A percentile compares a stretch with the other conserved stretches of the same genome.
Conservation (phyloP, 345 rosid species). For the Syzygium aromaticum region DNA sequence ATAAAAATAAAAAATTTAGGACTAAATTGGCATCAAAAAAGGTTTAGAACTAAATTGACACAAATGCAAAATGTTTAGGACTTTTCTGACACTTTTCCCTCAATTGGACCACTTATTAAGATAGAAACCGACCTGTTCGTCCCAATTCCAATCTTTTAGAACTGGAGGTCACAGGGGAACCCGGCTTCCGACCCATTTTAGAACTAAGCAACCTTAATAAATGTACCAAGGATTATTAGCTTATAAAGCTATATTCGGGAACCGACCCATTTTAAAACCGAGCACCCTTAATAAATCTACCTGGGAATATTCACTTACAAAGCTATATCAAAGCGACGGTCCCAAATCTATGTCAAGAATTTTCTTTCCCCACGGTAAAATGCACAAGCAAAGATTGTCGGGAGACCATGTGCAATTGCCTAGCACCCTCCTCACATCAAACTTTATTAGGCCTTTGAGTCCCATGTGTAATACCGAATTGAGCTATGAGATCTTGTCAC, state of each 20-base stretch:
- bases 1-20: no score
- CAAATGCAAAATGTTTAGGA: no score
- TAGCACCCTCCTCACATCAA: background rate
- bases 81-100: no score
- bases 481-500: background rate
- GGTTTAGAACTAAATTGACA: no score
- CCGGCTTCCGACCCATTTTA: background rate
- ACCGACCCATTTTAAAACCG: background rate
- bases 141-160: background rate
- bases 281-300: background rate
- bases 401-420: background rate
- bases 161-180: background rate
- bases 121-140: no score
- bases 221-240: background rate
- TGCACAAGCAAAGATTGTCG: background rate
- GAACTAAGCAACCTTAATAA: background rate
- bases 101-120: no score
- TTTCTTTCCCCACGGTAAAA: background rate
- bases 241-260: background rate
- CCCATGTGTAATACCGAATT: background rate
- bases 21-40: no score
- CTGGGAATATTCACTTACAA: background rate
- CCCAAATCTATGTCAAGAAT: background rate
- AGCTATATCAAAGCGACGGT: background rate
- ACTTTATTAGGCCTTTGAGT: background rate